Base-by-base conservation (phyloP, 1,139 yeast genomes). In the Pichia sp. region DNA sequence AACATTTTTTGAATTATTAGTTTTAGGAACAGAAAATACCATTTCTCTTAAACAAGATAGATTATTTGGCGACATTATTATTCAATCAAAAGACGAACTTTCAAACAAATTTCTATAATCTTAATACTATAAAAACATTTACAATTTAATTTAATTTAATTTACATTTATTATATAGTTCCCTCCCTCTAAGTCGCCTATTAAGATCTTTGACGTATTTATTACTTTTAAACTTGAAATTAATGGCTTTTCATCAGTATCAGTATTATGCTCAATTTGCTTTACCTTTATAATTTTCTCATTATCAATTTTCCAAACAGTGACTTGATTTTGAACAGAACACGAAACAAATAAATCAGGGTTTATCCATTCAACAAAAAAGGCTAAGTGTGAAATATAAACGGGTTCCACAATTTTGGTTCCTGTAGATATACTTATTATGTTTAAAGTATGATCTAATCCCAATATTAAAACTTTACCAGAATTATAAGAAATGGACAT, bases 1-100 rank as follows among this genome's bases (percentile, higher is more conserved):
- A 59, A 77, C 86, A 54, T 89, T 89, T 66, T 88, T 89, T 61
- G 95, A 89, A 62, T 66, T 89, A 63, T 72, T 90, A 58, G 92
- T 88, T 1, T 70, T 89, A 54, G 95, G 96, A 1, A 85, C 95
- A 7, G 74, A 81, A 49, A 92, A 85, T 58, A 83, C 90, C 45
- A 69, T 89, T 45, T 68, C 72, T 28, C 65, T 89, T 42, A 67
- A 76, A 33, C 96, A 89, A 68, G 69, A 72, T 3, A 72, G 70
- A 35, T 65, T 85, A 18, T 87, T 81, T 53, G 83, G 82, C 2
- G 78, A 75, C 37, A 82, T 89, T 48, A 59, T 62, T 18, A 73
- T 88, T 40, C 63, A 70, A 27, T 70, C 81, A 5, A 82, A 76
- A 58, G 74, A 74, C 45, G 67, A 69, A 37, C 64, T 85, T 44